phyloP scores from a whole-genome alignment of 352 stramenopile genomes.

The Phytophthora sp. region DNA sequence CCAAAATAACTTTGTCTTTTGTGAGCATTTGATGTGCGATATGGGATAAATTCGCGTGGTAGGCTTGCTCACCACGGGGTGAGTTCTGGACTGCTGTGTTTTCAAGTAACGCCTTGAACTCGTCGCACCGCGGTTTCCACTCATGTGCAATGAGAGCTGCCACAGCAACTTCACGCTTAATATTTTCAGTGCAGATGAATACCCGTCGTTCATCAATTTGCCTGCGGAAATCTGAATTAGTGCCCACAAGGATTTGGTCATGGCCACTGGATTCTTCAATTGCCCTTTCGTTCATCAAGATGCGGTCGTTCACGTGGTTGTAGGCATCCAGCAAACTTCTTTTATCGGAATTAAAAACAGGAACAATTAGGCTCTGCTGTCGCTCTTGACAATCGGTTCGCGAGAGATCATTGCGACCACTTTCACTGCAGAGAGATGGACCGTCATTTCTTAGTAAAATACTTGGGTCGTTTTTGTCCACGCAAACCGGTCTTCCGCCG shows the following conservation, averaged over 20 bases:
- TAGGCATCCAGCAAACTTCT: constrained; percentile 36
- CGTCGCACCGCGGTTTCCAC: constrained; percentile 22
- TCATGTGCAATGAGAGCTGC: constrained; percentile 45
- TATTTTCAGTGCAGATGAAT: constrained; percentile 42
- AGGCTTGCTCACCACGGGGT: constrained; percentile 22
- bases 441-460: constrained; percentile 1
- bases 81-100: neutral
- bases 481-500: too few species aligned
- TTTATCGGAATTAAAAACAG: constrained; percentile 17
- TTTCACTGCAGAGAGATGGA: neutral
- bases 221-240: constrained; percentile 43
- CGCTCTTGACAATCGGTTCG: constrained; percentile 4
- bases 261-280: constrained; percentile 38
- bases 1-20: constrained; percentile 24
- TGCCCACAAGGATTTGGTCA: constrained; percentile 26
- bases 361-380: neutral
- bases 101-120: constrained; percentile 27
- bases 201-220: constrained; percentile 47
- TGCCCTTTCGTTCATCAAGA: constrained; percentile 48
- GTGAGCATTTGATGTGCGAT: constrained; percentile 15
- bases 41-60: constrained; percentile 30
- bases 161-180: constrained; percentile 47
- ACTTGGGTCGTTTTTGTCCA: neutral
- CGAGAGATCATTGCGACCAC: neutral
- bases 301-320: constrained; percentile 46